Evolutionary conservation across 106 monocot genomes (phyloP).

Genomic region (Acorus gramineus): DNA sequence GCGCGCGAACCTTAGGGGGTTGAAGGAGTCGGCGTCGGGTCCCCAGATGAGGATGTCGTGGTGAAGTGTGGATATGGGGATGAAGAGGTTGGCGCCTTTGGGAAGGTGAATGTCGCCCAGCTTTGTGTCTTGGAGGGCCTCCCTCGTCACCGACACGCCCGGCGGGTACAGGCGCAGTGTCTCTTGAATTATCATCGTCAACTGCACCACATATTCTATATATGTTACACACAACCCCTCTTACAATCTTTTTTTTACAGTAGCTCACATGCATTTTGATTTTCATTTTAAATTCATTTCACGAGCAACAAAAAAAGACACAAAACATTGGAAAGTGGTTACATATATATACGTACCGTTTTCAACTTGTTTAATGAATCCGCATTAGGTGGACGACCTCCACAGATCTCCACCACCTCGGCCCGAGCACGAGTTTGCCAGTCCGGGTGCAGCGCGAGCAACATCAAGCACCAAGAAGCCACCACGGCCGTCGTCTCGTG

Average conservation of each 20-base stretch:
- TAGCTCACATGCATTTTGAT: no score
- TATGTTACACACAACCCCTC: background rate
- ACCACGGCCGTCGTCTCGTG: conserved; percentile 53
- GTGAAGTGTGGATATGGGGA: conserved; percentile 38
- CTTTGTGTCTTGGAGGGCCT: conserved; percentile 26
- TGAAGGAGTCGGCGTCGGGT: conserved; percentile 36
- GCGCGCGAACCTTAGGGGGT: conserved; percentile 42
- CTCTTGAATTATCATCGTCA: conserved; percentile 62
- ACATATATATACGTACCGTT: conserved; percentile 23
- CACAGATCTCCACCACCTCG: conserved; percentile 42
- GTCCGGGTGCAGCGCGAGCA: conserved; percentile 48
- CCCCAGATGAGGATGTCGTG: conserved; percentile 54
- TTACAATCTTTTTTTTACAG: no score
- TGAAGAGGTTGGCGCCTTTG: conserved; percentile 32
- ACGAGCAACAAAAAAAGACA: background rate
- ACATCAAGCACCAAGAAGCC: conserved; percentile 62
- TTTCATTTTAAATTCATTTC: no score
- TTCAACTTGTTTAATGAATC: conserved; percentile 51
- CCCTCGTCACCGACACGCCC: conserved; percentile 14
- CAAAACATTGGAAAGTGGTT: background rate
- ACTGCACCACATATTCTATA: conserved; percentile 10
- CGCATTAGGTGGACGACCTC: conserved; percentile 11
- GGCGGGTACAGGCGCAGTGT: conserved; percentile 34
- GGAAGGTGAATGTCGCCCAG: conserved; percentile 27
- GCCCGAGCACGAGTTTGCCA: conserved; percentile 59